Evolutionary conservation across 306 rosid species (phyloP).

Genomic region (Mimosa pudica): DNA sequence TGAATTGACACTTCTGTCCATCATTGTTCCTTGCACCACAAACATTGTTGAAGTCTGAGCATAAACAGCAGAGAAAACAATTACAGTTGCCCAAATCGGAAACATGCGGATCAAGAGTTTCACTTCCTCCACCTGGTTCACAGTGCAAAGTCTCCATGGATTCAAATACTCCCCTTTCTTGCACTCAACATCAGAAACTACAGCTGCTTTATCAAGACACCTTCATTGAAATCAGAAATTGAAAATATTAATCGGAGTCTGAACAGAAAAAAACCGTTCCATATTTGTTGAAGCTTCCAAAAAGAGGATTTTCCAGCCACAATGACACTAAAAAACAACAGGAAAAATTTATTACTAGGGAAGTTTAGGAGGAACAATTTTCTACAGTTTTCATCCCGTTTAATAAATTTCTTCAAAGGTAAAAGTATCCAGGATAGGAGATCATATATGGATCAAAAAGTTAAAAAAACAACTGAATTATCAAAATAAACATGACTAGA

Average conservation of each 20-base stretch:
- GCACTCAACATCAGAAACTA: constrained; percentile 60
- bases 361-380: too few relatives aligned
- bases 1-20: constrained; percentile 74
- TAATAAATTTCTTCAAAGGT: too few relatives aligned
- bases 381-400: too few relatives aligned
- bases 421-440: too few relatives aligned
- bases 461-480: too few relatives aligned
- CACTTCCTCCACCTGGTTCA: constrained; percentile 92
- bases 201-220: constrained; percentile 88
- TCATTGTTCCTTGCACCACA: constrained; percentile 89
- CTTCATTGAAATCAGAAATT: constrained; percentile 47
- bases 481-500: too few relatives aligned
- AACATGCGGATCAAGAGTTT: constrained; percentile 94
- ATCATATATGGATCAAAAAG: too few relatives aligned
- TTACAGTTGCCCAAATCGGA: constrained; percentile 93
- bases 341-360: too few relatives aligned
- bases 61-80: constrained; percentile 81
- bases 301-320: too few relatives aligned
- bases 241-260: background rate
- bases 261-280: too few relatives aligned
- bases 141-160: constrained; percentile 88
- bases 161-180: constrained; percentile 60
- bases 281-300: too few relatives aligned
- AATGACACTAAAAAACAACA: too few relatives aligned
- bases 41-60: constrained; percentile 96